phyloP scores from a whole-genome alignment of 768 basidiomycete genomes.

The Tricholoma bakamatsutake region DNA sequence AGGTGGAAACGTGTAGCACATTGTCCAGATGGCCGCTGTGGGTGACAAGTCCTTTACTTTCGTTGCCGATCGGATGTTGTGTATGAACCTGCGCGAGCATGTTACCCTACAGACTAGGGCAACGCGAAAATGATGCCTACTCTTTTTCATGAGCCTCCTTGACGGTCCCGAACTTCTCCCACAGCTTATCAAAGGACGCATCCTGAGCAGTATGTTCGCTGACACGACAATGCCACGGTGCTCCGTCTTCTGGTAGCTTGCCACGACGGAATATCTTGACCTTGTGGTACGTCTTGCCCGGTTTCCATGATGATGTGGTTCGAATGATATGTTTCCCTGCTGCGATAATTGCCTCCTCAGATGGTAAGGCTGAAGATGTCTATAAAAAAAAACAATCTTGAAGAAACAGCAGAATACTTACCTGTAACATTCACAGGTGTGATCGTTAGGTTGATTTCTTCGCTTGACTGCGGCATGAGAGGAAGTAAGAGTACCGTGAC shows the following conservation, averaged over 20 bases:
- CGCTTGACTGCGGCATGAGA: conserved; percentile 15
- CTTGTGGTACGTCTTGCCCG: conserved; percentile 56
- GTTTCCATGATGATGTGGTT: conserved; percentile 55
- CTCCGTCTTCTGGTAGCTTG: conserved; percentile 49
- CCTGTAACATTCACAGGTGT: conserved; percentile 11
- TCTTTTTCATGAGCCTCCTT: conserved; percentile 67
- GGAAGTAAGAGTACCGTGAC: not conserved
- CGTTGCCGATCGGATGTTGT: conserved; percentile 56
- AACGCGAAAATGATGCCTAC: conserved; percentile 30
- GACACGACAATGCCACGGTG: conserved; percentile 62
- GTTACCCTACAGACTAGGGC: not conserved
- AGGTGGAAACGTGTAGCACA: conserved; percentile 68
- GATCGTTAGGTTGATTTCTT: conserved; percentile 10
- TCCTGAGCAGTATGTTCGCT: conserved; percentile 64
- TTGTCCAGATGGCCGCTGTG: conserved; percentile 61
- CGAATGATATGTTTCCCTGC: conserved; percentile 53
- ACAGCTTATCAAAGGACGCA: conserved; percentile 67
- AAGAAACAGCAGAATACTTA: not conserved
- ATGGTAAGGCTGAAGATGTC: conserved; percentile 18
- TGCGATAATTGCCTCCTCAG: conserved; percentile 50
- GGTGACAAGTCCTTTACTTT: conserved; percentile 59
- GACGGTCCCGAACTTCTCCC: conserved; percentile 60
- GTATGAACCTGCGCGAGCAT: conserved; percentile 52
- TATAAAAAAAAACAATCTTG: not conserved
- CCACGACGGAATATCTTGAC: conserved; percentile 53